Conservation (phyloP, 2,329 filamentous ascomycete genomes). For the Cladosporium sp. region DNA sequence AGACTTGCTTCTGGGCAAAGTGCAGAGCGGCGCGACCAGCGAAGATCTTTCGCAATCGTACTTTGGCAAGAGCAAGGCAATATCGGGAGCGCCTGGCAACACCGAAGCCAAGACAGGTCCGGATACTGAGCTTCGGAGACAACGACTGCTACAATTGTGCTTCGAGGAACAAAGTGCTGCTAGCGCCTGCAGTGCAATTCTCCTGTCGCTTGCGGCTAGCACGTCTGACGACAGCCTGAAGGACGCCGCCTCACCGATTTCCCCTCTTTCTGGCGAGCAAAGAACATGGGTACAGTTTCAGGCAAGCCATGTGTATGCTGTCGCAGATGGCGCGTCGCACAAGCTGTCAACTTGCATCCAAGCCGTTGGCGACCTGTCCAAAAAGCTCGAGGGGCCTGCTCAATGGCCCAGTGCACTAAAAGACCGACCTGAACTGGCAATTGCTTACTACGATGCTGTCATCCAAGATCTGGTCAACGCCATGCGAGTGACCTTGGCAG, state of each 20-base stretch:
- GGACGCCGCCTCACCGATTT: background rate
- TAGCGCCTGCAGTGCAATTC: constrained; percentile 13
- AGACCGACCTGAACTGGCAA: constrained; percentile 24
- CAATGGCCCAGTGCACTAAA: constrained; percentile 16
- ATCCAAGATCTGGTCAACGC: constrained; percentile 68
- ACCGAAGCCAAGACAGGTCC: constrained; percentile 15
- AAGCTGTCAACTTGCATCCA: background rate
- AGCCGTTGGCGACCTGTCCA: background rate
- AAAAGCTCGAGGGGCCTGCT: constrained; percentile 1
- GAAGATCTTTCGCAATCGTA: constrained; percentile 6
- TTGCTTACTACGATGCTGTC: constrained; percentile 59
- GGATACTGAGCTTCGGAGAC: constrained; percentile 8
- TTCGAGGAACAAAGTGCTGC: constrained; percentile 25
- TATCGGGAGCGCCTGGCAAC: background rate
- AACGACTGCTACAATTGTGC: constrained; percentile 21
- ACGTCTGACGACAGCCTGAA: background rate
- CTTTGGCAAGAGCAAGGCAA: constrained; percentile 6
- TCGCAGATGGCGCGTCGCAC: background rate
- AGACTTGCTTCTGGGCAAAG: constrained; percentile 59
- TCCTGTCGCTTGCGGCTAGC: constrained; percentile 4
- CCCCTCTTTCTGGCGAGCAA: background rate
- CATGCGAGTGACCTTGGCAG: constrained; percentile 51
- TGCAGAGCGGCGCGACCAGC: constrained; percentile 1
- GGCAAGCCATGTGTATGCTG: background rate
- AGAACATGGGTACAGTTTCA: background rate